Evolutionary conservation across 352 stramenopile genomes (phyloP), one percentile per base, ranked within the genome.

Genomic region (Halophytophthora batemanensis): DNA sequence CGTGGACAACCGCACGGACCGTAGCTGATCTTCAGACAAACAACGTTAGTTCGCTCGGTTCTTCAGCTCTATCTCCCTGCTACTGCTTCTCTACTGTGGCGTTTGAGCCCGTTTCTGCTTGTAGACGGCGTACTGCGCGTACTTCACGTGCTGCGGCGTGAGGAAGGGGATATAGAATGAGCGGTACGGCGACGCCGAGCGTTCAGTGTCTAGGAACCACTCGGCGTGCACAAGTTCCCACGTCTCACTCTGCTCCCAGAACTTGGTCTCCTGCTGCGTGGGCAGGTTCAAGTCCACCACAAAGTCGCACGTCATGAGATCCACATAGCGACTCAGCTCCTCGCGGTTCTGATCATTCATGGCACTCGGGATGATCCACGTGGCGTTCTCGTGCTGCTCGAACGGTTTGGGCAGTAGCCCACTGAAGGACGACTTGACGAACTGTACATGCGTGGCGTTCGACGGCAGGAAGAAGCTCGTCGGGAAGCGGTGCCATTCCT

Each of bases 401-500:
- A 98, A 99, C 23, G 70, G 76, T 67, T 98, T 96, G 2, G 96
- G 96, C 31, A 99, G 71, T 56, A 98, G 82, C 3, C 97, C 97
- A 25, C 56, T 62, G 71, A 99, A 99, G 3, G 70, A 82, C 10
- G 87, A 97, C 50, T 87, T 87, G 23, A 98, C 66, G 73, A 98
- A 99, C 19, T 74, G 74, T 18, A 98, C 66, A 29, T 59, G 68
- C 48, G 77, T 79, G 23, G 66, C 63, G 40, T 90, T 90, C 28
- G 70, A 66, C 19, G 95, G 95, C n/a, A 99, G 69, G 59, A 98
- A 98, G 61, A 98, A 99, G 40, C 77, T 97, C 14, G 90, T 90
- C 0, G 96, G 94, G 64, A 98, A 99, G 37, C 93, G 77, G 74
- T 99, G 93, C 97, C 97, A 99, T 88, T 99, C 97, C 57, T 96